Evolutionary conservation across 2,329 filamentous ascomycete genomes (phyloP).

Genomic region (Atkinsonella hypoxylon): DNA sequence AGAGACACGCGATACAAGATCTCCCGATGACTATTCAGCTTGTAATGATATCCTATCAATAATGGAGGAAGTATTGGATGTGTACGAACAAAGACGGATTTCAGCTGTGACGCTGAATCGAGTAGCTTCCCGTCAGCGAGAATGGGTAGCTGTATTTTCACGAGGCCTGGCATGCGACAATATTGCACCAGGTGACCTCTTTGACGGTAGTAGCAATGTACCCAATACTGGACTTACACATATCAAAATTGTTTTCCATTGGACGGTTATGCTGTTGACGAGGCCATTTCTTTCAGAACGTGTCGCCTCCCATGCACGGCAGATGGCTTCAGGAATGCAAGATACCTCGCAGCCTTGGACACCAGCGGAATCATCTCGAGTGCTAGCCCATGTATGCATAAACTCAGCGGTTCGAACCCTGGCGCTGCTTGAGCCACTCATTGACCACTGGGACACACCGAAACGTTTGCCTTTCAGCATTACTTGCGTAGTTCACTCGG

Average conservation of each 20-base stretch:
- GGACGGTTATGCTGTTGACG: slow-evolving; percentile 22
- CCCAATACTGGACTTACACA: slow-evolving; percentile 9
- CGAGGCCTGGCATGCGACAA: slow-evolving; percentile 14
- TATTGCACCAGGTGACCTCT: not conserved
- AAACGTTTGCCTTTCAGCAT: slow-evolving; percentile 28
- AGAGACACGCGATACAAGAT: slow-evolving; percentile 10
- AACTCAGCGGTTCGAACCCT: slow-evolving; percentile 20
- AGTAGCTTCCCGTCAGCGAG: slow-evolving; percentile 17
- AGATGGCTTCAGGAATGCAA: not conserved
- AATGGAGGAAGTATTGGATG: slow-evolving; percentile 19
- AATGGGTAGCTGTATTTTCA: slow-evolving; percentile 13
- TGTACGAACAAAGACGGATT: slow-evolving; percentile 17
- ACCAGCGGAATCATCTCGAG: slow-evolving; percentile 1
- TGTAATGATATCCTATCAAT: slow-evolving; percentile 11
- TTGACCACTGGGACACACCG: slow-evolving; percentile 19
- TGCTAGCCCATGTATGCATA: slow-evolving; percentile 17
- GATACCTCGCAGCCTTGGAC: not conserved
- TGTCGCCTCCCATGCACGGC: slow-evolving; percentile 11
- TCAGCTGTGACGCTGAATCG: slow-evolving; percentile 10
- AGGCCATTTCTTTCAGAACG: slow-evolving; percentile 19
- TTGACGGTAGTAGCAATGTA: not conserved
- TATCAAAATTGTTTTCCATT: slow-evolving; percentile 21
- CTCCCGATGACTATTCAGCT: slow-evolving; percentile 13
- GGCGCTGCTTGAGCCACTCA: slow-evolving; percentile 24
- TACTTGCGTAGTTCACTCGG: slow-evolving; percentile 30